Base-by-base conservation (phyloP, 176 grass and related monocot species). In the Oryza coarctata region DNA sequence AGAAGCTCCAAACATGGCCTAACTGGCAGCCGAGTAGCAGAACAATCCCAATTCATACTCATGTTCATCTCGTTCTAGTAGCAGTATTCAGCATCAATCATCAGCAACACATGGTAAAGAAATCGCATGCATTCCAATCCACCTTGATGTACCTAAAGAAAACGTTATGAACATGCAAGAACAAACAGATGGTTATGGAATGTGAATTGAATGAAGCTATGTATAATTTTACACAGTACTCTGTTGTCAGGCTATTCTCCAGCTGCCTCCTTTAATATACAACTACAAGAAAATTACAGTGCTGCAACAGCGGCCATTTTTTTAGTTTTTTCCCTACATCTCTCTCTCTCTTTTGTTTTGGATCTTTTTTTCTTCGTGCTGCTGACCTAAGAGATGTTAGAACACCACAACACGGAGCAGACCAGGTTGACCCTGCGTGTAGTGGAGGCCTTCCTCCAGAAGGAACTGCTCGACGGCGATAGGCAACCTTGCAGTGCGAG, bases 381-480 rank as follows among this genome's bases (percentile, higher is more conserved):
- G 70, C 71, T 83, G 45, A 55, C 65, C 81, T 83, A 87, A 73
- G 62, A 74, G 74, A 79, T 78, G 86, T 95, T 80, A 95, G 83
- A 91, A 90, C 77, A 99, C 90, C 44, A 87, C 76, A 65, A 95
- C 90, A 26, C 91, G 85, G 60, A 99, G 88, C 63, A 99, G 61
- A 38, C 96, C 96, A 0, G 96, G 90, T 74, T 99, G 96, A 26
- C 91, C 87, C 86, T 95, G 96, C 33, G 88, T 90, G 82, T 91
- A 99, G 31, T 85, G 76, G 73, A 99, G 75, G 15, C 96, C 96
- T 85, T 95, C 83, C 4, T 90, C 93, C 57, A 99, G 41, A 35
- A 99, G 90, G 84, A 91, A 95, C 65, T 91, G 96, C 80, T 99
- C 93, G 14, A 99, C 80, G 0, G 93, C 93, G 0, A 93, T 91